These are phyloP conservation scores for Xanthoparmelia taractica DNA, from an alignment of 495 filamentous ascomycete genomes.

Conservation along the genomic window DNA sequence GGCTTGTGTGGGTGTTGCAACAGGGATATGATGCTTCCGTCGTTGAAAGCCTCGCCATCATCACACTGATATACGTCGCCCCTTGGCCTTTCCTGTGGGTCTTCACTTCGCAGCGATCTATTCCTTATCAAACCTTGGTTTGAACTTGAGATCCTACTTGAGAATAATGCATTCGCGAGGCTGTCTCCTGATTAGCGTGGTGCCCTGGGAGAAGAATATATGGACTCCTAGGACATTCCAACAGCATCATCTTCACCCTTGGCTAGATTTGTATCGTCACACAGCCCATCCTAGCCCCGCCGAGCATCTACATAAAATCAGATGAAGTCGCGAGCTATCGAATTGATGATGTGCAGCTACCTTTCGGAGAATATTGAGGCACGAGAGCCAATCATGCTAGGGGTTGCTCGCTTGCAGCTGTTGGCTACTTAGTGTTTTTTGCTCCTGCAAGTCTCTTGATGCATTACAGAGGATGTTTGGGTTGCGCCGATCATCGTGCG, in stretches of 20 bases:
- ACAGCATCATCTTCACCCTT: conserved; percentile 43
- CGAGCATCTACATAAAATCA: conserved; percentile 31
- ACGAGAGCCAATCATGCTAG: conserved; percentile 41
- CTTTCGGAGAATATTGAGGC: conserved; percentile 35
- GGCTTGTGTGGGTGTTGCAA: conserved; percentile 36
- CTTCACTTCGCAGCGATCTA: not conserved
- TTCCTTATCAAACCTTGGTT: not conserved
- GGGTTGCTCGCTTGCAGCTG: conserved; percentile 32
- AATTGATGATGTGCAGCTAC: conserved; percentile 33
- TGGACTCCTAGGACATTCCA: not conserved
- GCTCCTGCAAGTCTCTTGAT: conserved; percentile 25
- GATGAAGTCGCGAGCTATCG: conserved; percentile 32
- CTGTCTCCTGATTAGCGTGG: not conserved
- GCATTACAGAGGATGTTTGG: conserved; percentile 25
- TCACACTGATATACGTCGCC: conserved; percentile 35
- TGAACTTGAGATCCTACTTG: not conserved
- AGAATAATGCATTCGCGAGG: not conserved
- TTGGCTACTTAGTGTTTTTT: conserved; percentile 35
- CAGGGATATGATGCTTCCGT: conserved; percentile 32
- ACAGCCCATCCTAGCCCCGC: conserved; percentile 46
- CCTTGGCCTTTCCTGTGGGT: conserved; percentile 35
- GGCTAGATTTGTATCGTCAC: conserved; percentile 42
- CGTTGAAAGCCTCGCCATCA: conserved; percentile 22
- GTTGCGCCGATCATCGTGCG: not conserved
- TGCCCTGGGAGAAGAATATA: not conserved